Base-by-base conservation (phyloP, 129 eudicot genomes). In the Lactuca sativa region DNA sequence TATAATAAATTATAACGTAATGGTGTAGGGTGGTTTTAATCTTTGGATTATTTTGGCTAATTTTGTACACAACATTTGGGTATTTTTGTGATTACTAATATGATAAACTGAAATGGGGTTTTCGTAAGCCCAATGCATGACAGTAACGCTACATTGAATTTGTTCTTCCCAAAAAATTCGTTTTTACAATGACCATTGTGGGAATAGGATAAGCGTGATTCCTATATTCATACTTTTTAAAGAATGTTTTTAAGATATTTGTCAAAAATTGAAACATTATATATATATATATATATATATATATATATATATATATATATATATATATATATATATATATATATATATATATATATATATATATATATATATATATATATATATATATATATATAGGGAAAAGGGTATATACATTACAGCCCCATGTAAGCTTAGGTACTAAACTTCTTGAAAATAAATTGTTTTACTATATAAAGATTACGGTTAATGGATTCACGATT, bases 71-170 rank as follows among this genome's bases (percentile, higher is more conserved):
- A 64, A 51, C 61, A 60, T 32, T 76, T 38, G 61, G 48, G 70
- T 25, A 55, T 30, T 53, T 25, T 76, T 61, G 81, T 69, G 66
- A 69, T 54, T 76, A 53, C 30, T 44, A 51, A 31, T 52, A 31
- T 51, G 16, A 53, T 18, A 36, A 55, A 38, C 3, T 15, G 49
- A 21, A 41, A 18, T 49, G 15, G 38, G 36, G 3, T 59, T 68
- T 51, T 76, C 66, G 60, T 37, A 40, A 38, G 70, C 59, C 75
- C 75, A 63, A 60, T 47, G 67, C 43, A 55, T 76, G 80, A 76
- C 63, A 76, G 59, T 15, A 61, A 76, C 80, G 36, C 18, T 54
- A 61, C 70, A 69, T 60, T 69, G 80, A 76, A 60, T 60, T 38
- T 68, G 64, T 69, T 60, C 75, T 76, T 76, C 80, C 75, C 75